phyloP scores from a whole-genome alignment of 441 rosid species.

The Caryocar brasiliense region DNA sequence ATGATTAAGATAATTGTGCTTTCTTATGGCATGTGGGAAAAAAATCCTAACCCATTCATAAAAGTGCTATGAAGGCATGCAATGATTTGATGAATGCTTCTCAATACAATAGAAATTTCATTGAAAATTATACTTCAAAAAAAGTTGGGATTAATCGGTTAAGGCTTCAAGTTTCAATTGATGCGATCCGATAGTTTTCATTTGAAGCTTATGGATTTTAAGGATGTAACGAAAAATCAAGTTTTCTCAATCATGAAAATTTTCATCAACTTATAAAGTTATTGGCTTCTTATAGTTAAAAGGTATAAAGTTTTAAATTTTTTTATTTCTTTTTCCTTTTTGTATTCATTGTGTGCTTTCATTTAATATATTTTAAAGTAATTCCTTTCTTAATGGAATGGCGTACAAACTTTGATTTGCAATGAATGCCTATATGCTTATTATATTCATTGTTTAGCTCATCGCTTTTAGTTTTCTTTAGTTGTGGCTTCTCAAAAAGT shows the following conservation, averaged over 20 bases:
- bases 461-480: neutral
- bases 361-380: too few species aligned
- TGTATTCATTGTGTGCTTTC: too few species aligned
- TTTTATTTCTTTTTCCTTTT: too few species aligned
- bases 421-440: neutral
- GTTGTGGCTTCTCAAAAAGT: neutral
- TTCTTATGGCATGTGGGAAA: neutral
- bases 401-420: neutral
- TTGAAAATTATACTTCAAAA: too few species aligned
- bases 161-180: too few species aligned
- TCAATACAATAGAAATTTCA: neutral
- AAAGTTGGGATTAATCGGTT: too few species aligned
- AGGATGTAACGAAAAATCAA: neutral
- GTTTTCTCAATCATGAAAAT: too few species aligned
- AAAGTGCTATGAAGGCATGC: neutral
- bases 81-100: neutral
- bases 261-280: too few species aligned
- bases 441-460: slow-evolving; percentile 3
- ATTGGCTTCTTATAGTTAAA: too few species aligned
- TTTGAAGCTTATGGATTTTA: too few species aligned
- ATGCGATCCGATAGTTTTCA: too few species aligned
- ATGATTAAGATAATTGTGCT: neutral
- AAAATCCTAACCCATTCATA: neutral
- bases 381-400: slow-evolving; percentile 3
- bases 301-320: too few species aligned